phyloP scores from a whole-genome alignment of 2,329 filamentous ascomycete genomes.

The Claviceps sp. region DNA sequence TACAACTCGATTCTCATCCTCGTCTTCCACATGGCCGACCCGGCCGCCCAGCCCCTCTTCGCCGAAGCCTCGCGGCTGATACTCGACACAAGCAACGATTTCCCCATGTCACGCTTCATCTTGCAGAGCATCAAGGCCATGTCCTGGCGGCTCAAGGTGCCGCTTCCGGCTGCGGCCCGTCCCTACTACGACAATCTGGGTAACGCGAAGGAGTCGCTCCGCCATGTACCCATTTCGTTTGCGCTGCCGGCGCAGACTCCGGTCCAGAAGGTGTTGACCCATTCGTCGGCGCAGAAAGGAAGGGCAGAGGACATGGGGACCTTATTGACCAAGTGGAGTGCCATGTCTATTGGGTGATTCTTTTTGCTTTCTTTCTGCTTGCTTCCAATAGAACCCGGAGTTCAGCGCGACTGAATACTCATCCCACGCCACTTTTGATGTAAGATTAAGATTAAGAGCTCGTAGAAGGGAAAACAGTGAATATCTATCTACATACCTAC shows the following conservation, averaged over 20 bases:
- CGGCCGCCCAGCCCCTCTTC: slow-evolving; percentile 5
- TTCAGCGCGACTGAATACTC: too few relatives aligned
- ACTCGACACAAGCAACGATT: slow-evolving; percentile 3
- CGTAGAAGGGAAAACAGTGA: too few relatives aligned
- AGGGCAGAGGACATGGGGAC: slow-evolving; percentile 5
- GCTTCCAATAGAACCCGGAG: not conserved
- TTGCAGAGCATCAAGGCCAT: slow-evolving; percentile 9
- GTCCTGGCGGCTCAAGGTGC: slow-evolving; percentile 6
- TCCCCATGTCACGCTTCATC: slow-evolving; percentile 7
- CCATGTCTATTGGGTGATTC: slow-evolving; percentile 4
- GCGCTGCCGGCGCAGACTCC: slow-evolving; percentile 6
- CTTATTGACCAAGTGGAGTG: slow-evolving; percentile 5
- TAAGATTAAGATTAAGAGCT: too few relatives aligned
- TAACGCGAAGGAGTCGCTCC: slow-evolving; percentile 2
- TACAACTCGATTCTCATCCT: slow-evolving; percentile 7
- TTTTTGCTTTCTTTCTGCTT: not conserved
- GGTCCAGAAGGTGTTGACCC: slow-evolving; percentile 5
- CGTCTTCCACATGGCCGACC: slow-evolving; percentile 5
- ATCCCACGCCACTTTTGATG: too few relatives aligned
- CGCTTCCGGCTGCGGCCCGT: slow-evolving; percentile 5
- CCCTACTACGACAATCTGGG: slow-evolving; percentile 6
- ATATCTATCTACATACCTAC: too few relatives aligned
- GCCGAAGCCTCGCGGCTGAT: slow-evolving; percentile 5
- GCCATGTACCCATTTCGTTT: slow-evolving; percentile 9
- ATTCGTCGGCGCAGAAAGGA: not conserved